Conservation (phyloP, 371 early-diverging fungal species). For the Chytridiales sp. region DNA sequence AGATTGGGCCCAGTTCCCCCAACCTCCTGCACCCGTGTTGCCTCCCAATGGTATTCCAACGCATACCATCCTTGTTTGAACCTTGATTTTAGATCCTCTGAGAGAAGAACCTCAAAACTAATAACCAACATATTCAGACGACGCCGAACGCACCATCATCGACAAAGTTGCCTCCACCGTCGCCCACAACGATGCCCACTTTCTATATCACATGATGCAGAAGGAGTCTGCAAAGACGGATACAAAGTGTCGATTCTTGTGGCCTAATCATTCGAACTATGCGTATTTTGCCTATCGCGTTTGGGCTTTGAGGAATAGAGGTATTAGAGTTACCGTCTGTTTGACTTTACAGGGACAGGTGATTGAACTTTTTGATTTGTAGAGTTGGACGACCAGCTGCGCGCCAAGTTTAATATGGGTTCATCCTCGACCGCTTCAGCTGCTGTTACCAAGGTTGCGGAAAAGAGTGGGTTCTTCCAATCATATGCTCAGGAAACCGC, state of each 20-base stretch:
- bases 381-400: background rate
- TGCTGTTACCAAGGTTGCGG: background rate
- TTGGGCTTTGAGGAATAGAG: conserved; percentile 5
- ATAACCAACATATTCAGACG: no score
- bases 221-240: background rate
- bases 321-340: background rate
- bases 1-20: no score
- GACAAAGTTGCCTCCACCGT: conserved; percentile 5
- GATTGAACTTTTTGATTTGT: background rate
- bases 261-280: conserved; percentile 12
- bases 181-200: conserved; percentile 1
- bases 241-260: conserved; percentile 4
- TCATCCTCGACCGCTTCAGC: background rate
- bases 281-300: conserved; percentile 15
- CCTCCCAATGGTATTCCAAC: no score
- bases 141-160: background rate
- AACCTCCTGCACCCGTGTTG: no score
- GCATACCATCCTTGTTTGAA: no score
- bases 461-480: background rate
- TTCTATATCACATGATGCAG: conserved; percentile 13
- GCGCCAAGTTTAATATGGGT: background rate
- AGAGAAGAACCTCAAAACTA: no score
- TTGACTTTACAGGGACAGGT: background rate
- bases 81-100: no score
- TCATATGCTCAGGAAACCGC: background rate